phyloP scores from a whole-genome alignment of 352 stramenopile genomes.

The Globisporangium alternatum region DNA sequence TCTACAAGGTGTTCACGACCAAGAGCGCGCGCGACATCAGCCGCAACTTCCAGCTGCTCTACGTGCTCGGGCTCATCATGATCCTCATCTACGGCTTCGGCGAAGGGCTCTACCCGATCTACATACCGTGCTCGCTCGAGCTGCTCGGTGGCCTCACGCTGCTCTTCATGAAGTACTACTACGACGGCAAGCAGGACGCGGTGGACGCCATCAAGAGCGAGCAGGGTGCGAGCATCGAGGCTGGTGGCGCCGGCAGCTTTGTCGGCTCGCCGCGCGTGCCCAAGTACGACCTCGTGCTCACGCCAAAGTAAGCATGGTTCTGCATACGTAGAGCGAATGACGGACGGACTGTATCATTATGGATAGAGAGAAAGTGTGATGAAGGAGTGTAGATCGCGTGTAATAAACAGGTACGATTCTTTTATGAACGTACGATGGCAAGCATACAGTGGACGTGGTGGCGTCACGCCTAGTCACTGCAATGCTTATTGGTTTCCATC shows the following conservation, averaged over 20 bases:
- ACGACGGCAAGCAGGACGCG: slow-evolving; percentile 20
- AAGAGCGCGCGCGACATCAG: slow-evolving; percentile 43
- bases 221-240: not conserved
- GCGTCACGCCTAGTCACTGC: too few relatives aligned
- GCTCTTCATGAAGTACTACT: slow-evolving; percentile 37
- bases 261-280: slow-evolving; percentile 10
- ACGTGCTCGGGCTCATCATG: slow-evolving; percentile 31
- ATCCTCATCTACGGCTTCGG: slow-evolving; percentile 38
- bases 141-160: slow-evolving; percentile 26
- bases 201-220: slow-evolving; percentile 9
- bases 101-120: slow-evolving; percentile 44
- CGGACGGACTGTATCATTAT: not conserved
- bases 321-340: not conserved
- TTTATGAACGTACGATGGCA: not conserved
- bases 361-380: slow-evolving; percentile 3
- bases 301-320: slow-evolving; percentile 10
- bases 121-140: slow-evolving; percentile 40
- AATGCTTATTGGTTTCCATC: too few relatives aligned
- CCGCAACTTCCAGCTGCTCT: slow-evolving; percentile 36
- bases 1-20: slow-evolving; percentile 34
- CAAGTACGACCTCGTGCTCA: slow-evolving; percentile 17
- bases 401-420: not conserved
- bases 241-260: not conserved
- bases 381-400: not conserved
- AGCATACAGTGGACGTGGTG: too few relatives aligned